These are phyloP conservation scores for Schizophyllum amplum DNA, from an alignment of 1,284 basidiomycete species.

Conservation along the genomic window DNA sequence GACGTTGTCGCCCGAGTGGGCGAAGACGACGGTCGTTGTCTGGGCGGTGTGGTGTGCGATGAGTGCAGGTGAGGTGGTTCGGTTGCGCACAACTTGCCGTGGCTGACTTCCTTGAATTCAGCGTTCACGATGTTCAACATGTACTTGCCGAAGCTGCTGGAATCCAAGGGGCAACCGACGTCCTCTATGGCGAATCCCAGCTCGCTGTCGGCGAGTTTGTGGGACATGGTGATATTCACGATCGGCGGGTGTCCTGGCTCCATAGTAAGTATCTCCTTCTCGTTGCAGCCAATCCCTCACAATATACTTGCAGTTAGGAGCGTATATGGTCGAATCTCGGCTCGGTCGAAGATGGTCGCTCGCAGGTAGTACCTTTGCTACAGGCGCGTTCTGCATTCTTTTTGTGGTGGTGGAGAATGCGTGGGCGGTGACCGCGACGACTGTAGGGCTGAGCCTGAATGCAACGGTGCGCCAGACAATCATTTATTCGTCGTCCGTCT, in stretches of 20 bases:
- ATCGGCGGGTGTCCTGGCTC: constrained; percentile 85
- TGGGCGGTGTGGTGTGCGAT: constrained; percentile 82
- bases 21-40: constrained; percentile 74
- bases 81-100: background rate
- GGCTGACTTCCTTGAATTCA: constrained; percentile 21
- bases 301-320: constrained; percentile 57
- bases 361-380: constrained; percentile 75
- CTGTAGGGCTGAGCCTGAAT: constrained; percentile 75
- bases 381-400: constrained; percentile 68
- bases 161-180: constrained; percentile 36
- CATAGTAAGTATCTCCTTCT: constrained; percentile 42
- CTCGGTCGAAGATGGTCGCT: constrained; percentile 73
- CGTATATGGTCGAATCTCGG: constrained; percentile 76
- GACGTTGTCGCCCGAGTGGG: constrained; percentile 80
- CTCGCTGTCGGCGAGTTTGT: constrained; percentile 27
- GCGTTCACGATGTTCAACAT: constrained; percentile 97
- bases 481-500: no score
- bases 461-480: no score
- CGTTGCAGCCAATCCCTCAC: background rate
- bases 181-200: constrained; percentile 52
- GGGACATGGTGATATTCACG: constrained; percentile 79
- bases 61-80: constrained; percentile 58
- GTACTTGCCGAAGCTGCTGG: constrained; percentile 86
- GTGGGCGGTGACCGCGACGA: constrained; percentile 65
- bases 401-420: constrained; percentile 62